These are phyloP conservation scores for Rhodomyrtus psidioides DNA, from an alignment of 441 rosid genomes.

Conservation along the genomic window DNA sequence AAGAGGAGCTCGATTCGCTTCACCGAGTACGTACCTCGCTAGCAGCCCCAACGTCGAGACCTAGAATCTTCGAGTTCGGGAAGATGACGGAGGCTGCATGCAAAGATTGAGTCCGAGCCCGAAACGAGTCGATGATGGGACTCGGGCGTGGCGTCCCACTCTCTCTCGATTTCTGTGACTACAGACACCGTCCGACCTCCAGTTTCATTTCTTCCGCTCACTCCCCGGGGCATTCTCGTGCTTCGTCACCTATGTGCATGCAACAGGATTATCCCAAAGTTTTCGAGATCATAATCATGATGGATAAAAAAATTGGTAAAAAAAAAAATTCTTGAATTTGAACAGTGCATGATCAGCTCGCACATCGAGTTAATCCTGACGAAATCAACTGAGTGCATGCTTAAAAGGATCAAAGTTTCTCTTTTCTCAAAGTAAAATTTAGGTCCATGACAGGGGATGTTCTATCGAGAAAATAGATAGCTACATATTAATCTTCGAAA, in stretches of 20 bases:
- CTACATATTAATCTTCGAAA: background rate
- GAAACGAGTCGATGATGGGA: background rate
- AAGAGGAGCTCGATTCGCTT: background rate
- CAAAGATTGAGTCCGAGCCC: background rate
- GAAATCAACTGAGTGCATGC: background rate
- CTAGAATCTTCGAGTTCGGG: background rate
- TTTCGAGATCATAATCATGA: background rate
- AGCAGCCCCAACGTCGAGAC: background rate
- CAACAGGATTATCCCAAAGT: background rate
- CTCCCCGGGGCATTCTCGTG: background rate
- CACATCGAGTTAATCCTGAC: background rate
- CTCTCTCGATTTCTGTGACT: background rate
- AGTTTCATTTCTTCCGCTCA: constrained; percentile 8
- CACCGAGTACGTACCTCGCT: background rate
- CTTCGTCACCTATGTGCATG: background rate
- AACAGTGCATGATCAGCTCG: background rate
- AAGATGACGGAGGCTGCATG: background rate
- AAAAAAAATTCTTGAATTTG: background rate
- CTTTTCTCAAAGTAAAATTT: background rate
- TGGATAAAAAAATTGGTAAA: too few relatives aligned
- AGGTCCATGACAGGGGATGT: background rate
- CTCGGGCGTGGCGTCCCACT: background rate
- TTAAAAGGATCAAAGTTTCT: background rate
- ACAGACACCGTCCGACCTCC: background rate
- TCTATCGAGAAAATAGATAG: background rate